A percentile compares a stretch with the other conserved stretches of the same genome.
phyloP scores from a whole-genome alignment of 345 rosid species.

The Conringia planisiliqua region DNA sequence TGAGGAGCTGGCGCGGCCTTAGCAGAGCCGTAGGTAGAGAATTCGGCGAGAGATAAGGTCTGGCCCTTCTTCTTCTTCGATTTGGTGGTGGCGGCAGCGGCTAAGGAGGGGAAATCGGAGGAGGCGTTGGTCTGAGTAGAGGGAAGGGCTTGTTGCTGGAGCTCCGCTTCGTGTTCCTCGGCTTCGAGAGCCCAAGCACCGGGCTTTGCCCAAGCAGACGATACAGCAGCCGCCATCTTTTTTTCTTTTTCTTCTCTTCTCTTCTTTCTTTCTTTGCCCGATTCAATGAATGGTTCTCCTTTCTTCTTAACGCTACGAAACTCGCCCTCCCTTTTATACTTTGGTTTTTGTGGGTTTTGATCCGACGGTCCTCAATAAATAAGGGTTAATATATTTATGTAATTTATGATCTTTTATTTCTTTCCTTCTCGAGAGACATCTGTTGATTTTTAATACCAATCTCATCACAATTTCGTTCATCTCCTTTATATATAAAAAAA shows the following conservation, averaged over 20 bases:
- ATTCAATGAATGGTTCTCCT: constrained; percentile 4
- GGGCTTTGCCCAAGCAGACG: constrained; percentile 93
- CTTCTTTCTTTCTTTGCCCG: background rate
- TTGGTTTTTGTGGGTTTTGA: constrained; percentile 11
- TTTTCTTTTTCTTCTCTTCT: background rate
- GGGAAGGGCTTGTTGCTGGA: constrained; percentile 34
- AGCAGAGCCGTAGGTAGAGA: constrained; percentile 34
- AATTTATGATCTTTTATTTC: too few relatives aligned
- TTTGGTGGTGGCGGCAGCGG: constrained; percentile 66
- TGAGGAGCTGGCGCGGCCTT: constrained; percentile 29
- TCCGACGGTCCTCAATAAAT: constrained; percentile 40
- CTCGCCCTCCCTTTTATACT: constrained; percentile 11
- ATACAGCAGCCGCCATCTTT: constrained; percentile 73
- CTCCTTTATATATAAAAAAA: too few relatives aligned
- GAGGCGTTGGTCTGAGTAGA: background rate
- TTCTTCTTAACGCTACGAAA: background rate
- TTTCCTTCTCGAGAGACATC: too few relatives aligned
- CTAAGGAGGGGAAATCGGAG: constrained; percentile 61
- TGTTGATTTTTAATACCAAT: too few relatives aligned
- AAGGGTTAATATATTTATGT: too few relatives aligned
- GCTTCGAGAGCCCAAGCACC: constrained; percentile 96
- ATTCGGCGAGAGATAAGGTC: constrained; percentile 64
- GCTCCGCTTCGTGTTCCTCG: constrained; percentile 73
- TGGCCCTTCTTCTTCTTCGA: constrained; percentile 76
- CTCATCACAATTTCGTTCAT: too few relatives aligned